A percentile compares a stretch with the other conserved stretches of the same genome.
phyloP scores from a whole-genome alignment of 441 rosid genomes.

The California macrophylla region DNA sequence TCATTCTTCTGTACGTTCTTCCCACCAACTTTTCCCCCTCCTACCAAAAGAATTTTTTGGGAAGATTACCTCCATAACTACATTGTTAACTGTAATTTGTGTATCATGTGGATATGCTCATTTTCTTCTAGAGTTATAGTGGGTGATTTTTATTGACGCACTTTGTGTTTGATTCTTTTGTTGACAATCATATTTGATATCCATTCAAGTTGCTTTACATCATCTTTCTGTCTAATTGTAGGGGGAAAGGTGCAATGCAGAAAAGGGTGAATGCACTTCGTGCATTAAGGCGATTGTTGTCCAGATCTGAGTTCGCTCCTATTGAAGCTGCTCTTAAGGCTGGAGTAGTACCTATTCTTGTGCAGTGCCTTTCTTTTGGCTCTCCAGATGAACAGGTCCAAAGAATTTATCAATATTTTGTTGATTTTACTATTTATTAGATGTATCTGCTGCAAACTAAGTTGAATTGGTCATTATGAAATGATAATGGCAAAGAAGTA shows the following conservation, averaged over 20 bases:
- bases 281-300: constrained; percentile 71
- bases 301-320: constrained; percentile 75
- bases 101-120: background rate
- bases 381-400: constrained; percentile 81
- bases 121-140: background rate
- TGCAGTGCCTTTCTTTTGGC: constrained; percentile 84
- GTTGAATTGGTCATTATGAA: background rate
- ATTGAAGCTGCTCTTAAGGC: constrained; percentile 61
- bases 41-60: background rate
- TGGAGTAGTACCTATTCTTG: constrained; percentile 77
- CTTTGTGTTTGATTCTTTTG: constrained; percentile 7
- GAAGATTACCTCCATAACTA: background rate
- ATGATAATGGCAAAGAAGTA: background rate
- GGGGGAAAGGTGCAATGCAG: constrained; percentile 88
- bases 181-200: background rate
- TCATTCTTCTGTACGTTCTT: background rate
- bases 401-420: constrained; percentile 12
- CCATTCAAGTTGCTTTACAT: constrained; percentile 4
- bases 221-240: constrained; percentile 22
- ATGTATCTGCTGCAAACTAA: background rate
- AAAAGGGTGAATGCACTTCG: constrained; percentile 73
- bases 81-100: background rate
- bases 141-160: background rate
- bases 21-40: background rate
- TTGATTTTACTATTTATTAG: background rate